Evolutionary conservation across 192 early-diverging fungal species (phyloP).

Genomic region (Coemansia sp.): DNA sequence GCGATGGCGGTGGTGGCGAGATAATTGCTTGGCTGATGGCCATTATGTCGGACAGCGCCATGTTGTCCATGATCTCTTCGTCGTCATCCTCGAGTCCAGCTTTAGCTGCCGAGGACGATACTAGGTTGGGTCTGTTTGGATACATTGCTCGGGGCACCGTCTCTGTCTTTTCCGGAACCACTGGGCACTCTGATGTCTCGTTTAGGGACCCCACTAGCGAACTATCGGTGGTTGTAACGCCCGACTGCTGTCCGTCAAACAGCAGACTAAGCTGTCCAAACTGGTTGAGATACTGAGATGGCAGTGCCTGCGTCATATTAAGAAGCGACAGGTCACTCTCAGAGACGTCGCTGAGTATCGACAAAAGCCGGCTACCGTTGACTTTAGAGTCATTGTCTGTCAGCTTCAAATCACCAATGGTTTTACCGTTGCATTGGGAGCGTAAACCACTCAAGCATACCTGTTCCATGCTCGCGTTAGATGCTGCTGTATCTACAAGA

Average conservation of each 20-base stretch:
- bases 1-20: constrained; percentile 6
- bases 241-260: constrained; percentile 18
- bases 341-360: constrained; percentile 27
- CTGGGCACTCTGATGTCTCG: too few relatives aligned
- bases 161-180: background rate
- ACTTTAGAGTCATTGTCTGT: too few relatives aligned
- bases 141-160: too few relatives aligned
- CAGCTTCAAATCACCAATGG: too few relatives aligned
- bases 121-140: background rate
- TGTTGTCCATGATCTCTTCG: constrained; percentile 5
- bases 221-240: background rate
- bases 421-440: too few relatives aligned
- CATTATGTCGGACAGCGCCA: constrained; percentile 24
- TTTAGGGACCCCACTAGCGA: background rate
- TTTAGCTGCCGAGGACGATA: background rate
- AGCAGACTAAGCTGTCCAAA: constrained; percentile 18
- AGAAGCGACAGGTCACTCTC: constrained; percentile 15
- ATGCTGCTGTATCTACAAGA: too few relatives aligned
- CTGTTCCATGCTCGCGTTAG: too few relatives aligned
- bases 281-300: background rate
- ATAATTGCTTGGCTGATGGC: constrained; percentile 11
- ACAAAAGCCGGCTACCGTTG: constrained; percentile 10
- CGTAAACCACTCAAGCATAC: too few relatives aligned
- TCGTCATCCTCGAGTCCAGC: background rate
- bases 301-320: constrained; percentile 5